These are phyloP conservation scores for Diphasiastrum complanatum DNA, from an alignment of 83 land plant species.

Conservation along the genomic window DNA sequence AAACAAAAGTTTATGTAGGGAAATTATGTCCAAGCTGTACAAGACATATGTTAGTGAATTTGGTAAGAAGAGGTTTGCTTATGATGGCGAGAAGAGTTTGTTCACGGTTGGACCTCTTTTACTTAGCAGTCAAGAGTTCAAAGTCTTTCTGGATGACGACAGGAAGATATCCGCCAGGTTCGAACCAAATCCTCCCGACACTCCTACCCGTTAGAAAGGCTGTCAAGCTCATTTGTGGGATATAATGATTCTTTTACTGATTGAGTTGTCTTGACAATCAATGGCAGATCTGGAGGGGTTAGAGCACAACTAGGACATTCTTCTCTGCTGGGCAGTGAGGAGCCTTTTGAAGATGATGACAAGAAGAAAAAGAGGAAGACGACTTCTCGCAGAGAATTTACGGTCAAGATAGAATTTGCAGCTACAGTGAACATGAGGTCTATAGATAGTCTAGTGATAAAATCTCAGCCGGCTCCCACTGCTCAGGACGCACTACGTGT, in stretches of 20 bases:
- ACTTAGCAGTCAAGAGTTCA: constrained; percentile 33
- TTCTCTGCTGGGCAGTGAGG: not conserved
- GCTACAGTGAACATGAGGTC: constrained; percentile 46
- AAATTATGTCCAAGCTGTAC: constrained; percentile 39
- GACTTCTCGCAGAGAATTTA: constrained; percentile 39
- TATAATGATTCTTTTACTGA: too few species aligned
- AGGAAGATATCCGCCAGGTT: constrained; percentile 18
- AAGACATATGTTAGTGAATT: constrained; percentile 41
- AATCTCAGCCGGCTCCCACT: constrained; percentile 25
- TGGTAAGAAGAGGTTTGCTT: constrained; percentile 45
- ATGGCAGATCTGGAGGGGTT: not conserved
- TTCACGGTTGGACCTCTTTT: constrained; percentile 52
- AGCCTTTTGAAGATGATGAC: constrained; percentile 17
- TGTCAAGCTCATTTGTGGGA: too few species aligned
- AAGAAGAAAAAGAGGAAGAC: constrained; percentile 34
- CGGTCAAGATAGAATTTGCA: constrained; percentile 45
- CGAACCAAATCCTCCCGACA: not conserved
- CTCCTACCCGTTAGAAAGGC: constrained; percentile 13
- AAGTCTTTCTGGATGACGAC: constrained; percentile 42
- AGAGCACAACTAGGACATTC: not conserved
- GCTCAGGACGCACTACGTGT: constrained; percentile 60
- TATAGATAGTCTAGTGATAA: constrained; percentile 31
- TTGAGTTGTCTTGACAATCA: not conserved
- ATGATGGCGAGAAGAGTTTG: constrained; percentile 62
- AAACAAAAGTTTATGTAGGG: constrained; percentile 46